Evolutionary conservation across 2,329 filamentous ascomycete species (phyloP), one percentile per base, ranked within the genome.

Genomic region (Sodiomyces alkalinus): DNA sequence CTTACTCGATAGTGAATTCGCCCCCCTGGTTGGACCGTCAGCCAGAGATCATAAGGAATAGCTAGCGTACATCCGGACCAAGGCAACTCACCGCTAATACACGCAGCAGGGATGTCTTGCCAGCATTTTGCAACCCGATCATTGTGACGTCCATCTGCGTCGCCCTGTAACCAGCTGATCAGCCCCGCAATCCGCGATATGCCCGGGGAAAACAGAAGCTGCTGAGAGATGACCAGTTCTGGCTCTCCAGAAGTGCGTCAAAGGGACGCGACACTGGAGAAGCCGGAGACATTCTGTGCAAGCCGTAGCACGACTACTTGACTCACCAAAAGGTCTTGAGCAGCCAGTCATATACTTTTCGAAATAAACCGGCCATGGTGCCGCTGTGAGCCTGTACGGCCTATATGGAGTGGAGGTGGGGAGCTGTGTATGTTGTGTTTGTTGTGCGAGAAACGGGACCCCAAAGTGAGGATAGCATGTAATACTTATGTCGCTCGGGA

Each of bases 121-220:
- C 90, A 34, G 90, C 90, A 60, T 96, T 96, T 53, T 98, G 90
- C 49, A 98, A 62, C 15, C 90, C 90, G 52, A 98, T 87, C 79
- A 98, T 92, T 43, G 90, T 96, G 51, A 98, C 87, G 59, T 98
- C 90, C 86, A 98, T 94, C 64, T 98, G 90, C 41, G 86, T 92
- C 42, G 87, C 85, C 90, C 87, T 94, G 31, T 26, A 24, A 8
- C 5, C 14, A 9, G 11, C 17, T 20, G 12, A 19, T 27, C 26
- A 27, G 26, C 26, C 6, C 7, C n/a, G 22, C n/a, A 8, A 6
- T 17, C 14, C 23, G 23, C 23, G 23, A 5, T 25, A 16, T 17
- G 16, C 14, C 14, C 23, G 5, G 15, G 6, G 23, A 13, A n/a
- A 22, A 21, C 8, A 19, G 8, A 14, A 15, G 16, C 27, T 10